Base-by-base conservation (phyloP, 371 early-diverging fungal species). In the Haplosporangium sp. region DNA sequence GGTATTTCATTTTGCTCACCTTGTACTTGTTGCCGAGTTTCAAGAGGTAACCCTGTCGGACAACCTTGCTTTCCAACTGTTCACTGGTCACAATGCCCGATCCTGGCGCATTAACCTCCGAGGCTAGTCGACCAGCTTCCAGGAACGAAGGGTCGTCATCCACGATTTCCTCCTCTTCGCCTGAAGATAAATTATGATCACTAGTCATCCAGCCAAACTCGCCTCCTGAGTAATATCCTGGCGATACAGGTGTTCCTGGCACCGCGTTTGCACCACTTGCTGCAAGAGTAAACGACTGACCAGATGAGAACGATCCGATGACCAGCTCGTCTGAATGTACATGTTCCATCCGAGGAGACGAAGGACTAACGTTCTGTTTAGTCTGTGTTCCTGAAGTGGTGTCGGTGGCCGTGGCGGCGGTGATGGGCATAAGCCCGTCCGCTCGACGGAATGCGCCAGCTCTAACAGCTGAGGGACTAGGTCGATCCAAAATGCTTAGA, bases 11-110 rank as follows among this genome's bases (percentile, higher is more conserved):
- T 29, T 29, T 29, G 29, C 52, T 3, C 54, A 72, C 72, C 72
- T 90, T 92, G 70, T 90, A 84, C 59, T 79, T 89, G 46, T 89
- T 84, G 0, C 91, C 88, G 11, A 90, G 83, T 55, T 92, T 92
- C 45, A 87, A 73, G 14, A 93, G 71, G 68, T 93, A 91, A 3
- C 94, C 94, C 64, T 92, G 90, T 42, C 86, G 82, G 1, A 92
- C 66, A 0, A 93, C 89, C 37, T 67, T 68, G 67, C 85, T 82
- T 42, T 82, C 86, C 46, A 72, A 12, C 38, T 79, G 79, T 43
- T 79, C 79, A 10, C 59, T 54, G 8, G 79, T 68, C n/a, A 72
- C 79, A 41, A 72, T 64, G 0, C 79, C 79, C 3, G 73, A 64
- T 11, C 69, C 79, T 5, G 79, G 73, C 2, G 68, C 68, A 46